Percentiles rank a stretch among this genome's conserved stretches.
These are phyloP conservation scores for Phytophthora nicotianae DNA, from an alignment of 352 stramenopile species.

Conservation along the genomic window DNA sequence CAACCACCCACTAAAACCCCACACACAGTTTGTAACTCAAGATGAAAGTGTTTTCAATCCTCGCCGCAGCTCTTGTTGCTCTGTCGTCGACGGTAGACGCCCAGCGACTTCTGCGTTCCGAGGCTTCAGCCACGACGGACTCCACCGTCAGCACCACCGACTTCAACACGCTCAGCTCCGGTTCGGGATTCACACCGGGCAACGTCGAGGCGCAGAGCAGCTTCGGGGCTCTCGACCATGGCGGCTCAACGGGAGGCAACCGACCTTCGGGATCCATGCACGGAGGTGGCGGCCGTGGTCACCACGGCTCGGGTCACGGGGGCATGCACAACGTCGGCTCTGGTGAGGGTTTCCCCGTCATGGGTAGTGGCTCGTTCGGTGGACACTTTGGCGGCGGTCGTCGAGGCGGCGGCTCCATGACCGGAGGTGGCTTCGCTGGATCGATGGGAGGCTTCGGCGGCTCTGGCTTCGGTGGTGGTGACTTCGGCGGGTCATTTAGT, in stretches of 20 bases:
- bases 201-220: slow-evolving; percentile 20
- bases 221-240: slow-evolving; percentile 19
- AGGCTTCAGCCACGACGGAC: slow-evolving; percentile 18
- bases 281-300: slow-evolving; percentile 9
- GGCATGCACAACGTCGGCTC: slow-evolving; percentile 29
- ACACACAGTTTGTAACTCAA: neutral
- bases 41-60: slow-evolving; percentile 27
- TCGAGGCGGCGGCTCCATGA: slow-evolving; percentile 6
- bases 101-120: slow-evolving; percentile 29
- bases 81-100: slow-evolving; percentile 18
- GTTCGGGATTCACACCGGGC: slow-evolving; percentile 18
- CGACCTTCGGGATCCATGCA: slow-evolving; percentile 16
- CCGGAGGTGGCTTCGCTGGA: slow-evolving; percentile 11
- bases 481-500: slow-evolving; percentile 11
- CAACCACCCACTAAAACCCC: too few species aligned
- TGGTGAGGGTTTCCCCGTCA: slow-evolving; percentile 7
- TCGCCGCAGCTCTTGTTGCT: slow-evolving; percentile 9
- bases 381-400: slow-evolving; percentile 4
- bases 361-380: slow-evolving; percentile 19
- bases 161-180: slow-evolving; percentile 11
- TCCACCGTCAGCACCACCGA: slow-evolving; percentile 2
- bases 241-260: slow-evolving; percentile 7
- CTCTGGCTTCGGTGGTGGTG: slow-evolving; percentile 14
- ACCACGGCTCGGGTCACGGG: slow-evolving; percentile 15
- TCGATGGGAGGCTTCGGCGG: slow-evolving; percentile 21